phyloP scores from a whole-genome alignment of 2,329 filamentous ascomycete species.

The Sclerotinia borealis region DNA sequence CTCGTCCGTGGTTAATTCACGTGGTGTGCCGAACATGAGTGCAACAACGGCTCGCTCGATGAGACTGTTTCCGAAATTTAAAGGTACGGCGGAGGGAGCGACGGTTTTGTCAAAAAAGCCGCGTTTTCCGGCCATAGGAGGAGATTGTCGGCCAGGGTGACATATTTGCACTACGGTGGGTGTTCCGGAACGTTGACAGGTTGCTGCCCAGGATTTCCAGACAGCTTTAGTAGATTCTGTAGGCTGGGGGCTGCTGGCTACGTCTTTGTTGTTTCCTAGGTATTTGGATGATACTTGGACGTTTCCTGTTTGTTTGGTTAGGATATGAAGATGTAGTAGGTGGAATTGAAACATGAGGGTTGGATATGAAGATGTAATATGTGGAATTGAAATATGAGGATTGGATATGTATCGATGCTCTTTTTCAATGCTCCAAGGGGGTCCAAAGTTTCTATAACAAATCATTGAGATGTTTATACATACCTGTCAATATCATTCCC shows the following conservation, averaged over 20 bases:
- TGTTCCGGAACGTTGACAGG: conserved; percentile 32
- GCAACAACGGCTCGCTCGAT: conserved; percentile 28
- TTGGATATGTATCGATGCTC: too few species aligned
- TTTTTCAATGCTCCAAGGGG: too few species aligned
- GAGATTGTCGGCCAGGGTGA: conserved; percentile 43
- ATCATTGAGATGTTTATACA: neutral
- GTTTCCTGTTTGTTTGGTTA: neutral
- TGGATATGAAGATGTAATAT: neutral
- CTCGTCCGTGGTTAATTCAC: conserved; percentile 49
- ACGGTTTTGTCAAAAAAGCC: conserved; percentile 36
- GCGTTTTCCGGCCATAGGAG: conserved; percentile 35
- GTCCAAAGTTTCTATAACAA: too few species aligned
- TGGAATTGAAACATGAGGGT: too few species aligned
- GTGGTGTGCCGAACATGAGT: conserved; percentile 47
- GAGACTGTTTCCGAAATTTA: conserved; percentile 38
- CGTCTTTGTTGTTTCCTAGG: neutral
- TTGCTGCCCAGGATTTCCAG: conserved; percentile 37
- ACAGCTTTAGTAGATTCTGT: conserved; percentile 28
- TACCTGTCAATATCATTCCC: conserved; percentile 46
- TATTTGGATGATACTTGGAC: conserved; percentile 5
- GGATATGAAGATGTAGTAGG: neutral
- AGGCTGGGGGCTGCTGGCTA: conserved; percentile 21
- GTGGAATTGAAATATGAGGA: too few species aligned
- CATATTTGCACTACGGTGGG: conserved; percentile 41
- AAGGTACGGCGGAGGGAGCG: conserved; percentile 39